phyloP scores from a whole-genome alignment of 257 asterid genomes.

The Scutellaria baicalensis region DNA sequence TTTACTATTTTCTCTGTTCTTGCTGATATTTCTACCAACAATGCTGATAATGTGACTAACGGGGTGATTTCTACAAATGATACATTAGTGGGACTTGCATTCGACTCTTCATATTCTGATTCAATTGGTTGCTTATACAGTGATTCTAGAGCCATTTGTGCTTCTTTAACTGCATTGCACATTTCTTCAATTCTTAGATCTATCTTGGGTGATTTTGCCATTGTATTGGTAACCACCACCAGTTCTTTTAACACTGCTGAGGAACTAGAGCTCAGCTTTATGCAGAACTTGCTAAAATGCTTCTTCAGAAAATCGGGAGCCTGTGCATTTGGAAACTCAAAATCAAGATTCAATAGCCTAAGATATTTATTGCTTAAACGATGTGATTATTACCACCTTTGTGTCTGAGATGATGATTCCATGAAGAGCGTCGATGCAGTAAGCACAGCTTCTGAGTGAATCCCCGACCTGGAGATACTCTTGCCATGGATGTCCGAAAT shows the following conservation, averaged over 20 bases:
- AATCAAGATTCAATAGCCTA: neutral
- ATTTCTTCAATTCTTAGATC: slow-evolving; percentile 38
- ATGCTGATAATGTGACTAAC: slow-evolving; percentile 40
- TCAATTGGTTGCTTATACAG: slow-evolving; percentile 16
- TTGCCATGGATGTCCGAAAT: slow-evolving; percentile 60
- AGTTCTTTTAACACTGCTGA: slow-evolving; percentile 48
- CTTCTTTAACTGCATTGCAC: slow-evolving; percentile 42
- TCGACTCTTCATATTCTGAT: slow-evolving; percentile 5
- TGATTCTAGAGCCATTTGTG: slow-evolving; percentile 35
- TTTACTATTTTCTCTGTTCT: slow-evolving; percentile 42
- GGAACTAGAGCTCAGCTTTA: slow-evolving; percentile 36
- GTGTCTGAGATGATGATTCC: slow-evolving; percentile 32
- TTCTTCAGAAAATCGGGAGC: slow-evolving; percentile 39
- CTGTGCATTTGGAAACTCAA: slow-evolving; percentile 22
- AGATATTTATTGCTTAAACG: neutral
- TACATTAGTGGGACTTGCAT: slow-evolving; percentile 1
- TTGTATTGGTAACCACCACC: slow-evolving; percentile 29
- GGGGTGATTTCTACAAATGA: slow-evolving; percentile 38
- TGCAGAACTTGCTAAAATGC: slow-evolving; percentile 37
- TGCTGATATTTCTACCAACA: slow-evolving; percentile 51
- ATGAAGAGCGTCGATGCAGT: slow-evolving; percentile 45
- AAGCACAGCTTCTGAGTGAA: slow-evolving; percentile 54
- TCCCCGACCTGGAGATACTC: slow-evolving; percentile 49
- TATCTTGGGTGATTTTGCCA: slow-evolving; percentile 43
- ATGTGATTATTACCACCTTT: slow-evolving; percentile 30